Evolutionary conservation across 164 flowering plant species (phyloP), one percentile per base, ranked within the genome.

Genomic region (Stephania japonica): DNA sequence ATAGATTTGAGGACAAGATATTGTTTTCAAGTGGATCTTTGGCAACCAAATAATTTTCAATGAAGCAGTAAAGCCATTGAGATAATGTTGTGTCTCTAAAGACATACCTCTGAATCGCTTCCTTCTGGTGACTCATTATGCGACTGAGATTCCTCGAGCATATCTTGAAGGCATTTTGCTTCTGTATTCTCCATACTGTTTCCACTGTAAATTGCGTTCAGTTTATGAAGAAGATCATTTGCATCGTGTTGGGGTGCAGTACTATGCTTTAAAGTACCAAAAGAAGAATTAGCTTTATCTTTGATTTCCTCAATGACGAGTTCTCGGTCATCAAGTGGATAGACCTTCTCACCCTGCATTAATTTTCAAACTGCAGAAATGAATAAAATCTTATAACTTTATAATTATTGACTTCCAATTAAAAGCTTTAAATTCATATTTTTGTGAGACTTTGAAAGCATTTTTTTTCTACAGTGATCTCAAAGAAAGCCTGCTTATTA

Each of bases 141-240:
- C 7, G 86, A 84, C 75, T 73, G 53, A 61, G 95, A 82, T 23
- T 86, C 87, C 38, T 72, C 74, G 64, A 87, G 76, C 70, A 87
- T 70, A 70, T 88, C 91, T 67, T 80, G 82, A 38, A 86, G 83
- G 76, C 85, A 81, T 82, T 80, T 89, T 68, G 68, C 76, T 49
- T 65, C 75, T 65, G 76, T 65, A 63, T 56, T 79, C 72, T 13
- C 69, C 42, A 44, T 27, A 6, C 12, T 64, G 38, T 67, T 68
- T 27, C 61, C 41, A 24, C 11, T 27, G 61, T 56, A 38, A 68
- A 32, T 69, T 69, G 71, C 53, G 47, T 78, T 67, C 72, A 70
- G 47, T 26, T 78, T 69, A 66, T n/a, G 21, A 50, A 16, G 42
- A 53, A 68, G 21, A 72, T 75, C 74, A 78, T 71, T 67, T 16